phyloP scores from a whole-genome alignment of 164 flowering plant genomes.

The Tinospora cordifolia region DNA sequence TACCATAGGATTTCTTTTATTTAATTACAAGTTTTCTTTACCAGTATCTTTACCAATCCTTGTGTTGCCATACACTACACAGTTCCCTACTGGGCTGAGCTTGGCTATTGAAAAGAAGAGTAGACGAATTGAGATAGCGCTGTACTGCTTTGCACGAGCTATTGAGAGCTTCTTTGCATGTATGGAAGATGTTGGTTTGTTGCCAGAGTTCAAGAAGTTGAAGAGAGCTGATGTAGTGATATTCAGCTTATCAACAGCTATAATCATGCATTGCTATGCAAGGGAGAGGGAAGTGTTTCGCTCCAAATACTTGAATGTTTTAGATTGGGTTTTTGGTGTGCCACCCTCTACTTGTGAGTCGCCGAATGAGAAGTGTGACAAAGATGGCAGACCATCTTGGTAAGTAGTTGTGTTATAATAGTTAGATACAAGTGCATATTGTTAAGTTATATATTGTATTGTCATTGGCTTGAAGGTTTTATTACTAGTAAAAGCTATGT shows the following conservation, averaged over 20 bases:
- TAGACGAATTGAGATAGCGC: slow-evolving; percentile 85
- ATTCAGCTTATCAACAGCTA: slow-evolving; percentile 89
- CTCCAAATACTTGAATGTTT: slow-evolving; percentile 90
- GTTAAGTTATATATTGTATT: too few relatives aligned
- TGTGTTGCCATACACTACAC: slow-evolving; percentile 13
- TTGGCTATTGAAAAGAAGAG: slow-evolving; percentile 93
- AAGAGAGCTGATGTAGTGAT: slow-evolving; percentile 74
- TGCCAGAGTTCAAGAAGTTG: slow-evolving; percentile 46
- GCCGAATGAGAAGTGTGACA: background rate
- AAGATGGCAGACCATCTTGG: background rate
- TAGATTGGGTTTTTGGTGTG: slow-evolving; percentile 98
- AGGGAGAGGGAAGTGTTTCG: slow-evolving; percentile 90
- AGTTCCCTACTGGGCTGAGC: slow-evolving; percentile 91
- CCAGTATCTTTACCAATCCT: background rate
- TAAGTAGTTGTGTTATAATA: too few relatives aligned
- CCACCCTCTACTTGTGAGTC: slow-evolving; percentile 47
- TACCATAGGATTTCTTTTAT: background rate
- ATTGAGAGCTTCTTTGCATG: slow-evolving; percentile 91
- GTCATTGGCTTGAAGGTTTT: too few relatives aligned
- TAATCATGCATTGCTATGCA: slow-evolving; percentile 96
- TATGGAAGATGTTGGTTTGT: slow-evolving; percentile 59
- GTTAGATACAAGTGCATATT: too few relatives aligned
- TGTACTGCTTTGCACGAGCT: slow-evolving; percentile 87
- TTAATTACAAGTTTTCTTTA: background rate
- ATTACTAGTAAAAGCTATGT: too few relatives aligned